A percentile compares a stretch with the other conserved stretches of the same genome.
phyloP scores from a whole-genome alignment of 768 basidiomycete genomes.

The Mycena galopus region DNA sequence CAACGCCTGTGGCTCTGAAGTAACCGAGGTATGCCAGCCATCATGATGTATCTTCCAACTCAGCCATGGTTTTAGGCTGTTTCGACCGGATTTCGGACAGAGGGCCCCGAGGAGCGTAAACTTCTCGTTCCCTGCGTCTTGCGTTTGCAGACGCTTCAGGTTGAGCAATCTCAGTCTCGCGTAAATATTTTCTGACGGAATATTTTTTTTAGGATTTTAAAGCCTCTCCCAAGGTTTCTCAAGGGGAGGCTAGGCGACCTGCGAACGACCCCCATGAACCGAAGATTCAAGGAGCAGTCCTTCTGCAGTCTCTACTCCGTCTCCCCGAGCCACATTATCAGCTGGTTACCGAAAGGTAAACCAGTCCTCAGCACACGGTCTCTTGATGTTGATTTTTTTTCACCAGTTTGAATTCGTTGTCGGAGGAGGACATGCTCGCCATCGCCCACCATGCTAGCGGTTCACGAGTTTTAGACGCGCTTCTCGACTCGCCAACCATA shows the following conservation, averaged over 20 bases:
- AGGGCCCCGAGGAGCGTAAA: constrained; percentile 59
- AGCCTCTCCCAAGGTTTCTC: constrained; percentile 1
- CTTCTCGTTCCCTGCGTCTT: constrained; percentile 79
- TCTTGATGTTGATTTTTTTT: constrained; percentile 10
- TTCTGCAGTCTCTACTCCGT: constrained; percentile 86
- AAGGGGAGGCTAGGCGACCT: constrained; percentile 33
- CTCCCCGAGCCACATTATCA: constrained; percentile 77
- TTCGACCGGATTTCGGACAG: constrained; percentile 69
- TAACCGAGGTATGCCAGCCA: constrained; percentile 67
- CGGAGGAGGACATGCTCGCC: constrained; percentile 68
- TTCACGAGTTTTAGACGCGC: constrained; percentile 84
- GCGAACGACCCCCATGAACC: constrained; percentile 54
- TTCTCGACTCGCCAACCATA: constrained; percentile 78
- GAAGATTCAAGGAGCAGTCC: constrained; percentile 85
- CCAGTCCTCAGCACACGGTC: constrained; percentile 22
- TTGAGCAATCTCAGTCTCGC: constrained; percentile 39
- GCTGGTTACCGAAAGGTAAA: constrained; percentile 78
- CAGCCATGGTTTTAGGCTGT: constrained; percentile 61
- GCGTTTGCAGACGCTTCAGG: constrained; percentile 63
- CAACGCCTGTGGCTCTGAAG: constrained; percentile 57
- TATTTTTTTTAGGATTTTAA: constrained; percentile 41
- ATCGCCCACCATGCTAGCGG: constrained; percentile 69
- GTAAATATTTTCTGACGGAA: constrained; percentile 5
- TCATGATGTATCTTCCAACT: neutral
- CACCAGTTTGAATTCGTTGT: constrained; percentile 69